Evolutionary conservation across 2,329 filamentous ascomycete genomes (phyloP).

Genomic region (Pseudogymnoascus sp.): DNA sequence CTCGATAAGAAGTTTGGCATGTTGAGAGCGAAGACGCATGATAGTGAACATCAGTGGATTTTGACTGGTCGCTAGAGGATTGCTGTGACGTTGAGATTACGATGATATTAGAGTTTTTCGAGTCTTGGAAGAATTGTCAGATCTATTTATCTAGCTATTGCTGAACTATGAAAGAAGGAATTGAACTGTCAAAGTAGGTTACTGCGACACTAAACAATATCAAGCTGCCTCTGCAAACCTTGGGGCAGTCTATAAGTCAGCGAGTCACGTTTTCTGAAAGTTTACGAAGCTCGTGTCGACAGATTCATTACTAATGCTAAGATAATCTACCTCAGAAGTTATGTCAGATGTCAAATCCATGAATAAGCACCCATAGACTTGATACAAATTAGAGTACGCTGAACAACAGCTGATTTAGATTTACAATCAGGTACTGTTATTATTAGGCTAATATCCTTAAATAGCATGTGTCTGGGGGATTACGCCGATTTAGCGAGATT

Average conservation of each 20-base stretch:
- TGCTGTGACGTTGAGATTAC: too few relatives aligned
- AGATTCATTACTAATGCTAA: not conserved
- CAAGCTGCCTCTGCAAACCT: too few relatives aligned
- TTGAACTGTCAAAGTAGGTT: too few relatives aligned
- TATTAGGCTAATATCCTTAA: conserved; percentile 19
- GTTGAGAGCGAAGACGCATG: too few relatives aligned
- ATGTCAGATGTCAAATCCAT: not conserved
- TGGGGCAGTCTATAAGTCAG: not conserved
- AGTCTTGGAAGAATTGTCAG: too few relatives aligned
- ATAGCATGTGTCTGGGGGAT: not conserved
- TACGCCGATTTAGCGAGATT: not conserved
- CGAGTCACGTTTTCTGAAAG: not conserved
- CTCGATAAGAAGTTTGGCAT: too few relatives aligned
- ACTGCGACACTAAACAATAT: too few relatives aligned
- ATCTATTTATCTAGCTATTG: too few relatives aligned
- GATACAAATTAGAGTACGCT: not conserved
- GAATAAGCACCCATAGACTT: not conserved
- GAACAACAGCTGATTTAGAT: not conserved
- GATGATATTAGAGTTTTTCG: too few relatives aligned
- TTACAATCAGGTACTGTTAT: not conserved
- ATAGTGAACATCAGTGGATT: too few relatives aligned
- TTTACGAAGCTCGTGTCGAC: not conserved
- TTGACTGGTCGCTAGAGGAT: too few relatives aligned
- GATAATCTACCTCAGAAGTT: not conserved
- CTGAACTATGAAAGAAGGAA: too few relatives aligned